phyloP scores from a whole-genome alignment of 2,329 filamentous ascomycete genomes.

The Pseudogymnoascus sp. region DNA sequence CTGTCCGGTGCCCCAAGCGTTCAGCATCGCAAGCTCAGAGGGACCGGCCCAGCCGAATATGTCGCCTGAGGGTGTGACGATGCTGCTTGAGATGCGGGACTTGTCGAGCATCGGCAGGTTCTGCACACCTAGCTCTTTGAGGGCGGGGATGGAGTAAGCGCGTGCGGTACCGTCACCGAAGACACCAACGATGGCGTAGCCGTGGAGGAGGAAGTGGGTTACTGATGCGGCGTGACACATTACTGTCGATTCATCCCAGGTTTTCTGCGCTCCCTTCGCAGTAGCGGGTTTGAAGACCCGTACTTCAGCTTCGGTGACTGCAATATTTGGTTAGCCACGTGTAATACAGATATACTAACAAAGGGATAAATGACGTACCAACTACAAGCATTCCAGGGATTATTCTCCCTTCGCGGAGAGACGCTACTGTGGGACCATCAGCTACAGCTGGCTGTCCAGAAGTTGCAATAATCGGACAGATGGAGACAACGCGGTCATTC shows the following conservation, averaged over 20 bases:
- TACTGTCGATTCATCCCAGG: slow-evolving; percentile 62
- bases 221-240: slow-evolving; percentile 77
- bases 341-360: background rate
- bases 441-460: slow-evolving; percentile 70
- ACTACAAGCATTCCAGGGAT: slow-evolving; percentile 75
- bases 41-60: slow-evolving; percentile 84
- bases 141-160: slow-evolving; percentile 76
- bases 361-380: slow-evolving; percentile 39
- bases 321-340: slow-evolving; percentile 7
- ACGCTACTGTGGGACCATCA: slow-evolving; percentile 66
- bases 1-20: slow-evolving; percentile 72
- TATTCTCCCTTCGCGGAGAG: slow-evolving; percentile 64
- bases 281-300: slow-evolving; percentile 80
- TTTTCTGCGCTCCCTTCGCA: slow-evolving; percentile 84
- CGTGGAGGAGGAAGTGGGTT: slow-evolving; percentile 65
- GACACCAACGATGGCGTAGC: slow-evolving; percentile 71
- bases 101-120: slow-evolving; percentile 66
- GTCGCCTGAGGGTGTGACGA: slow-evolving; percentile 71
- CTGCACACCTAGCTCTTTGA: slow-evolving; percentile 73
- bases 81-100: slow-evolving; percentile 59
- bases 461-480: slow-evolving; percentile 73
- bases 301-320: slow-evolving; percentile 60
- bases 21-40: slow-evolving; percentile 74
- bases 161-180: slow-evolving; percentile 77
- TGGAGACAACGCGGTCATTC: slow-evolving; percentile 64